Base-by-base conservation (phyloP, 2,329 filamentous ascomycete genomes). In the Colletotrichum sp. region DNA sequence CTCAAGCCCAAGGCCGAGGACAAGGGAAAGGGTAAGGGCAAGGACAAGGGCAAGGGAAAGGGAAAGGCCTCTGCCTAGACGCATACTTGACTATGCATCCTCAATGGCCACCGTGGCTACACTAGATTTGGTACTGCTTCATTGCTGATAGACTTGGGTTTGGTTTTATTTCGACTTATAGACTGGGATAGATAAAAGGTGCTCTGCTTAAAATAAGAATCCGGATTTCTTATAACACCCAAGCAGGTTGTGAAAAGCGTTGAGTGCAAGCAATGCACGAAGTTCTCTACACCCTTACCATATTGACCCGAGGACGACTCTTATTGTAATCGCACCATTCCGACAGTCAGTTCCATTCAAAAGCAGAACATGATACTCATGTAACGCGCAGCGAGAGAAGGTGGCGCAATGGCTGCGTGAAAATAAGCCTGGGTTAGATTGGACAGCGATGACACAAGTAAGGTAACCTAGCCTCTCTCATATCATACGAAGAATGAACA, bases 351-450 rank as follows among this genome's bases (percentile, higher is more conserved):
- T 18, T 18, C 5, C 5, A 18, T 1, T 10, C 0, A 44, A 44
- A 44, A n/a, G 18, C 5, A 44, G 39, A n/a, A n/a, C 9, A 44
- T 44, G 0, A 44, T 44, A 5, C 18, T 44, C 5, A n/a, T n/a
- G 16, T 10, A 10, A 5, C 0, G 10, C 39, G 0, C 5, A n/a
- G 1, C 5, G 39, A n/a, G 18, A n/a, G 39, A n/a, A 44, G 0
- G 39, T 44, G 0, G 18, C 39, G 9, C 9, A 44, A 44, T 4
- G 9, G 3, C 9, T 44, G 39, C 18, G 18, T n/a, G 39, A 5
- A 44, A 6, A 9, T 0, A 8, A 4, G 36, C 39, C 18, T 10
- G 5, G 39, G 5, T 0, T 10, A 6, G 5, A 44, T 44, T 44
- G 0, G 5, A 44, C 9, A 0, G 3, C 6, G 9, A n/a, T 18